Base-by-base conservation (phyloP, 1,284 basidiomycete genomes). In the Cutaneotrichosporon sp. region DNA sequence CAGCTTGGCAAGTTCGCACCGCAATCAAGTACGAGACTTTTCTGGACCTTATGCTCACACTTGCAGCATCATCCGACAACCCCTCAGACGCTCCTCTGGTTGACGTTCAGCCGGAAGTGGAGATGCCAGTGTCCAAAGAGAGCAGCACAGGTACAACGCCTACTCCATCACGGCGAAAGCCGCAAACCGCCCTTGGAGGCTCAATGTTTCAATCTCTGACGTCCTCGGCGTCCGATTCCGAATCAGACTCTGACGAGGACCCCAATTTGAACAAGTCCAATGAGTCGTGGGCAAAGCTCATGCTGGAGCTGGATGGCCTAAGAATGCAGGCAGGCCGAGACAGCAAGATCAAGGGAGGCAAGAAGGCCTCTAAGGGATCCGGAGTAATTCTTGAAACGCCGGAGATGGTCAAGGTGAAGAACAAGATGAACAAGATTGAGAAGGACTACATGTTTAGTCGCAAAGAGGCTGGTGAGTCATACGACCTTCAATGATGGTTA, bases 361-460 rank as follows among this genome's bases (percentile, higher is more conserved):
- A 60, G 36, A 73, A 53, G 72, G 76, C 60, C 62, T 65, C 36
- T 61, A 76, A 56, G 72, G 59, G 48, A 21, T 55, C n/a, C 37
- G 66, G 52, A 30, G 65, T 64, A 22, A 63, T 63, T 4, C 54
- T 65, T 49, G 78, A 66, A 63, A 77, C 60, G 49, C 73, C 57
- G 62, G 69, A 80, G 62, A 74, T 81, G 51, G 69, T 74, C 20
- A 68, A 67, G 4, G 70, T 91, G 45, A 80, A 81, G 20, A 74
- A 78, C 51, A 81, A 78, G 39, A 76, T 91, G 26, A 72, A 77
- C 26, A 75, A 76, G 33, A 67, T 86, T 17, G 82, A 83, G 68
- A 77, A 78, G 43, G 82, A 86, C 64, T 89, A 90, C 63, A 80
- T 91, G 60, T 92, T 91, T 64, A 81, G 84, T 55, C 77, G 82